phyloP scores from a whole-genome alignment of 768 basidiomycete genomes.

The Calocybe cyanea region DNA sequence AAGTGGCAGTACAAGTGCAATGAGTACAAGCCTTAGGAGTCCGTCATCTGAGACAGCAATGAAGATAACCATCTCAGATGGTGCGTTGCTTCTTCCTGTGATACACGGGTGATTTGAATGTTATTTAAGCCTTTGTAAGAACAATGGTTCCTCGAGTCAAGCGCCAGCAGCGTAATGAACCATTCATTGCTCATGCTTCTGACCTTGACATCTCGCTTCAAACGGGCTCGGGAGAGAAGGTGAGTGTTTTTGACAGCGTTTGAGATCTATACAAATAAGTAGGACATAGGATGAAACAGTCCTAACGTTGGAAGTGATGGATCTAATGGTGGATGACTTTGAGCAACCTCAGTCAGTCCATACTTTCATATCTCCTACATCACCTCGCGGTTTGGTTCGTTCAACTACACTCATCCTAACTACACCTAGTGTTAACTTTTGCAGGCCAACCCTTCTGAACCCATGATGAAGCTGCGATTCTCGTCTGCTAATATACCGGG shows the following conservation, averaged over 20 bases:
- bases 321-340: slow-evolving; percentile 53
- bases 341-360: slow-evolving; percentile 28
- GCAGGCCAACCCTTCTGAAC: slow-evolving; percentile 43
- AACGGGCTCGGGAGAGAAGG: slow-evolving; percentile 69
- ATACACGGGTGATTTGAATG: neutral
- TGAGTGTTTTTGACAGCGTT: slow-evolving; percentile 23
- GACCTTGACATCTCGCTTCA: slow-evolving; percentile 65
- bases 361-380: slow-evolving; percentile 52
- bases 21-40: slow-evolving; percentile 21
- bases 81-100: slow-evolving; percentile 24
- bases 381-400: slow-evolving; percentile 57
- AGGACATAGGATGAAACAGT: slow-evolving; percentile 64
- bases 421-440: slow-evolving; percentile 2
- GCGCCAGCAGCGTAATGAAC: slow-evolving; percentile 24
- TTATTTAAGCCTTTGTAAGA: slow-evolving; percentile 31
- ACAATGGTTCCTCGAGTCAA: slow-evolving; percentile 45
- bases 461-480: slow-evolving; percentile 63
- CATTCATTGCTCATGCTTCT: slow-evolving; percentile 57
- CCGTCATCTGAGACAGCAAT: slow-evolving; percentile 41
- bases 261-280: slow-evolving; percentile 5
- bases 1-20: slow-evolving; percentile 38
- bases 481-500: slow-evolving; percentile 58
- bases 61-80: slow-evolving; percentile 47
- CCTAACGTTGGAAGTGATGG: slow-evolving; percentile 59
- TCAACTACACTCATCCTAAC: neutral